Conservation (phyloP, 2,329 filamentous ascomycete genomes). For the Fusarium pseudograminearum region DNA sequence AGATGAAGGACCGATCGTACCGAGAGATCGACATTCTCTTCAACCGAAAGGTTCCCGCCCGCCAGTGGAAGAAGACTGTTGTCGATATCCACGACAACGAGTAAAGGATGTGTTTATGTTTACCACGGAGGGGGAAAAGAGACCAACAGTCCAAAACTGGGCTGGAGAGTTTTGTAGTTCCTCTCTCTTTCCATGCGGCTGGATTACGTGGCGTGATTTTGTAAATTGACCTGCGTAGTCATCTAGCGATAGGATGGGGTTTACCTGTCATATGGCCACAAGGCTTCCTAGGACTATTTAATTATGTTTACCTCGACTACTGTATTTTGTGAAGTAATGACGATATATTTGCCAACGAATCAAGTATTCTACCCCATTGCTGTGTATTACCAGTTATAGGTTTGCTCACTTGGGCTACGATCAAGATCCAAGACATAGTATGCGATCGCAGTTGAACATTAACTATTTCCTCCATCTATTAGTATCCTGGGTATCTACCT, state of each 20-base stretch:
- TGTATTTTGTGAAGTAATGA: neutral
- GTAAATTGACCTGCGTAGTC: constrained; percentile 3
- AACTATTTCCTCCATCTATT: neutral
- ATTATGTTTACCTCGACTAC: neutral
- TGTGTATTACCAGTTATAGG: no score
- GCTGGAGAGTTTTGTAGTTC: neutral
- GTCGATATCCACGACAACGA: constrained; percentile 72
- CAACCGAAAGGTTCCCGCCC: constrained; percentile 64
- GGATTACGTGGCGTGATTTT: constrained; percentile 3
- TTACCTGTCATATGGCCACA: neutral
- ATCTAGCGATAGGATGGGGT: neutral
- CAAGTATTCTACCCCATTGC: no score
- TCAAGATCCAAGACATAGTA: neutral
- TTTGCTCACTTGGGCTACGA: neutral
- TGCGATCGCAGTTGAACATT: neutral
- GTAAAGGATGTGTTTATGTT: constrained; percentile 54
- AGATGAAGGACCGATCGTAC: constrained; percentile 69
- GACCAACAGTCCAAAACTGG: neutral
- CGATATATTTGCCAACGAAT: neutral
- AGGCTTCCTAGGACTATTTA: constrained; percentile 8
- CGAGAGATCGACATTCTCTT: constrained; percentile 73
- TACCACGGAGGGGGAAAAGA: neutral
- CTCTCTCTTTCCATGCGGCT: constrained; percentile 19
- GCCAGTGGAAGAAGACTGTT: constrained; percentile 66
- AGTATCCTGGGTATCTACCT: neutral